These are phyloP conservation scores for Septoria petroselini DNA, from an alignment of 2,329 filamentous ascomycete genomes.

Conservation along the genomic window DNA sequence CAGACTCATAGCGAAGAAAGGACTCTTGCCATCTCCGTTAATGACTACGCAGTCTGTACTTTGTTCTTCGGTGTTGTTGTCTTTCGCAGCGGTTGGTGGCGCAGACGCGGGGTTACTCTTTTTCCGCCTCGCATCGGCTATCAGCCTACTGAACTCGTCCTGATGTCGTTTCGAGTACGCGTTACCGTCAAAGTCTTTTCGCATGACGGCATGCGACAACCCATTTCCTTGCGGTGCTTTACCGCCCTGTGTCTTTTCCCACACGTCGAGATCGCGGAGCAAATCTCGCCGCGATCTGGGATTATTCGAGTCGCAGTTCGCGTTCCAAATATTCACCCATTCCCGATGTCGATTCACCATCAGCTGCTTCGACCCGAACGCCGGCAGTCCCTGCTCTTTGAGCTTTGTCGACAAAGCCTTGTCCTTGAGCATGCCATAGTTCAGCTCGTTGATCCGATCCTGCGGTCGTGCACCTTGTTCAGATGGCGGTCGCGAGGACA, in stretches of 20 bases:
- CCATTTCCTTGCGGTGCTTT: slow-evolving; percentile 47
- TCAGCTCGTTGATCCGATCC: slow-evolving; percentile 73
- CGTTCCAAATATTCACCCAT: slow-evolving; percentile 95
- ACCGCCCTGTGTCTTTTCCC: slow-evolving; percentile 80
- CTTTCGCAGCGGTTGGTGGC: slow-evolving; percentile 11
- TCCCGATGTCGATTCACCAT: slow-evolving; percentile 81
- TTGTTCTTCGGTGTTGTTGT: slow-evolving; percentile 11
- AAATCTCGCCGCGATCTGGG: slow-evolving; percentile 70
- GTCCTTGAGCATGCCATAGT: slow-evolving; percentile 86
- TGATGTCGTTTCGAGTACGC: slow-evolving; percentile 73
- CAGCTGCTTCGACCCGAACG: slow-evolving; percentile 63
- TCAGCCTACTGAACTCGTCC: slow-evolving; percentile 72
- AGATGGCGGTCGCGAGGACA: slow-evolving; percentile 17
- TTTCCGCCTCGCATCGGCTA: slow-evolving; percentile 68
- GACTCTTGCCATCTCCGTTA: slow-evolving; percentile 21
- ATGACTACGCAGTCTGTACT: slow-evolving; percentile 13
- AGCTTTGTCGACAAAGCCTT: slow-evolving; percentile 74
- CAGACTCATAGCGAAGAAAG: slow-evolving; percentile 10
- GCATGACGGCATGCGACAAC: slow-evolving; percentile 58
- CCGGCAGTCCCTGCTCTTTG: slow-evolving; percentile 72
- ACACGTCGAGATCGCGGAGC: slow-evolving; percentile 73
- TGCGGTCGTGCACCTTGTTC: slow-evolving; percentile 40
- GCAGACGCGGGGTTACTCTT: slow-evolving; percentile 36
- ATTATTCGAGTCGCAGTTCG: slow-evolving; percentile 81
- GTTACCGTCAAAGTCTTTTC: slow-evolving; percentile 81